Base-by-base conservation (phyloP, 2,329 filamentous ascomycete species). In the Arthrocladium fulminans region DNA sequence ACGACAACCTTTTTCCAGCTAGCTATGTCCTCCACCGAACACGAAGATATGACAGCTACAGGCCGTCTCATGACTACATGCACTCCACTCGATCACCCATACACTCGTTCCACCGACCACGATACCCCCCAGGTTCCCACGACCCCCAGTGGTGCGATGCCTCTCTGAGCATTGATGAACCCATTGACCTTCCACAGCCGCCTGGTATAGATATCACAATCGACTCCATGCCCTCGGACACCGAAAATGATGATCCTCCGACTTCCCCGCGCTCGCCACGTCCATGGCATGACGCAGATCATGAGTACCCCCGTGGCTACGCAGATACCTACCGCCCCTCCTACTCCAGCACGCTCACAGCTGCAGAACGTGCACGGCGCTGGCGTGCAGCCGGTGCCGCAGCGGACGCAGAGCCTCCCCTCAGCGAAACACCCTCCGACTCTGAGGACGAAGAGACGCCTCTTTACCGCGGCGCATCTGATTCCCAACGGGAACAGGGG, bases 1-100 rank as follows among this genome's bases (percentile, higher is more conserved):
- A 90, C 62, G 79, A 86, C 56, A 82, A 90, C 22, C 79, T 83
- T 57, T 87, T 84, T 58, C 65, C 70, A 15, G 60, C 60, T 39
- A 57, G 55, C n/a, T 57, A 55, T 27, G 60, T 58, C 45, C 59
- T 61, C 44, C 54, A 59, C 43, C 61, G 62, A 12, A 27, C 20
- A 9, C 42, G 47, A 22, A 20, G 42, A 24, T 27, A 19, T 38
- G 51, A 53, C 52, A 48, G 22, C 57, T 58, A 44, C 47, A 63
- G 61, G 19, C 65, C 66, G 23, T 70, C 67, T 4, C 60, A 67
- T 24, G 66, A 68, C 53, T 70, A 70, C 39, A 50, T 69, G 29
- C 63, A 62, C 52, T 58, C 62, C 22, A 60, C 60, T 43, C 63
- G 66, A 38, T 58, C 65, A 39, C 66, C 66, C 2, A 57, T 65